Base-by-base conservation (phyloP, 306 rosid genomes). In the Acmispon strigosus region DNA sequence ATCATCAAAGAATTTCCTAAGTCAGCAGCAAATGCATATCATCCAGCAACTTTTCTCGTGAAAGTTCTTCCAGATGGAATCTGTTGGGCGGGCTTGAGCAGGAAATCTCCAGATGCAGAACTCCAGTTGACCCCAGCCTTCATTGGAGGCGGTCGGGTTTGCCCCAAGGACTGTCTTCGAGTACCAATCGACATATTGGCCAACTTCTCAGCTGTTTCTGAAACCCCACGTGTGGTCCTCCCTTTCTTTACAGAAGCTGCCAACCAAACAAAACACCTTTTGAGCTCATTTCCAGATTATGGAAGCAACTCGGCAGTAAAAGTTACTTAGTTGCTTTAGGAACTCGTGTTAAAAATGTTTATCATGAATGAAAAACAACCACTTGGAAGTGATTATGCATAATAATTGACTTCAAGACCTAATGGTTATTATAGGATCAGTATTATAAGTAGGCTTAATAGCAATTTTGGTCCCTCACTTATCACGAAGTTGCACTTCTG, bases 101-200 rank as follows among this genome's bases (percentile, higher is more conserved):
- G 70, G 74, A 87, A 55, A 71, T 84, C 78, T 18, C 95, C 78
- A 29, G 99, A 80, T 77, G 76, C 90, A 22, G 92, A 82, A 65
- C 43, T 70, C 96, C 91, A 91, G 19, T 84, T 84, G 32, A 82
- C 96, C 61, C 96, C 97, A 12, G 99, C 87, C 75, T 85, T 92
- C 96, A 90, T 85, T 14, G 89, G 82, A 59, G 92, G 88, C 1
- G 85, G 88, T 9, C 82, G 81, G 58, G 83, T 79, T 70, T 82
- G 92, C 63, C 84, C 89, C 15, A 81, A 53, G 8, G 78, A 73
- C 9, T 79, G 92, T 84, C 80, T 86, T 48, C 86, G 91, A 19
- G 83, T 7, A 80, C 87, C 84, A 20, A 94, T 69, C 12, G 83
- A 77, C 96, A 94, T 79, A 66, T 82, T 91, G 11, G 82, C 81